A percentile compares a stretch with the other conserved stretches of the same genome.
Conservation (phyloP, 2,329 filamentous ascomycete species). For the Phaeoacremonium minimum region DNA sequence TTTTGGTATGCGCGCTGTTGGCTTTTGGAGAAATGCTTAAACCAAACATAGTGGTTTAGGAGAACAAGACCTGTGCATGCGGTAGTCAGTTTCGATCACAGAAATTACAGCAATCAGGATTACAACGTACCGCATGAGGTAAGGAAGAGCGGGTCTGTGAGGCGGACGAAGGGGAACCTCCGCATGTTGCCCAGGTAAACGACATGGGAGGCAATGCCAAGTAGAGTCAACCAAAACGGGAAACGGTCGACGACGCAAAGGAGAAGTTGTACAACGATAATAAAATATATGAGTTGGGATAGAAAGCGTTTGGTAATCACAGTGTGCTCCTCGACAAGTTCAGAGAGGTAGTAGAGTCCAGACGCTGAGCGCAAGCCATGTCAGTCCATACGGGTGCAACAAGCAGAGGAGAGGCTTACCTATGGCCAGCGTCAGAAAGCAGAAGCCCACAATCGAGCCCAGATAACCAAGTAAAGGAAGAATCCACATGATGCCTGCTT, state of each 20-base stretch:
- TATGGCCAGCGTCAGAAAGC: constrained; percentile 91
- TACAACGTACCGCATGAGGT: constrained; percentile 68
- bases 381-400: constrained; percentile 10
- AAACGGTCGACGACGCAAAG: constrained; percentile 83
- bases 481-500: constrained; percentile 74
- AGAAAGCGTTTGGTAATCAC: constrained; percentile 87
- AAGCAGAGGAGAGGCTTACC: constrained; percentile 42
- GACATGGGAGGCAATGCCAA: constrained; percentile 77
- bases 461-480: constrained; percentile 86
- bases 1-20: constrained; percentile 54
- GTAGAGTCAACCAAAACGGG: constrained; percentile 66
- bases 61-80: constrained; percentile 65
- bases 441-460: constrained; percentile 83
- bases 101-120: background rate
- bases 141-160: constrained; percentile 84
- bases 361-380: constrained; percentile 61
- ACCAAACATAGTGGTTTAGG: constrained; percentile 92
- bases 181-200: constrained; percentile 86
- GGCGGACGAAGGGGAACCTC: constrained; percentile 70
- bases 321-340: constrained; percentile 96
- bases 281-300: constrained; percentile 75
- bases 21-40: constrained; percentile 77
- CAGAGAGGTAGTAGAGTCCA: constrained; percentile 97
- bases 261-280: constrained; percentile 70
- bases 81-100: constrained; percentile 1